Percentiles rank a stretch among this genome's conserved stretches.
phyloP scores from a whole-genome alignment of 176 grass and related monocot species.

The Carex cristatella region DNA sequence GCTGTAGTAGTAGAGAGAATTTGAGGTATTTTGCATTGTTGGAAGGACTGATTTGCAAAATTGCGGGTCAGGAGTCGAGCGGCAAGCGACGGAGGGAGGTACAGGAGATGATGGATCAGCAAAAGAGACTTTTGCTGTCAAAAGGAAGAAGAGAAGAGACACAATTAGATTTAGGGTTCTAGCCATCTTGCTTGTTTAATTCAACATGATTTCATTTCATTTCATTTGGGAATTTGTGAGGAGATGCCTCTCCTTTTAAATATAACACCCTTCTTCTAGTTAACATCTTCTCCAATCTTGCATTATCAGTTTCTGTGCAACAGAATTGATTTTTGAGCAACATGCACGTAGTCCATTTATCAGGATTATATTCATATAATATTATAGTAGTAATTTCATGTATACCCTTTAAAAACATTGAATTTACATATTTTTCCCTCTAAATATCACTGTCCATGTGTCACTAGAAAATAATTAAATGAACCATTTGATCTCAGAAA shows the following conservation, averaged over 20 bases:
- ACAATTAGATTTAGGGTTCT: neutral
- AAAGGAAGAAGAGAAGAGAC: slow-evolving; percentile 14
- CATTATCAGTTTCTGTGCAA: too few relatives aligned
- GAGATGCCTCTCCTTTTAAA: neutral
- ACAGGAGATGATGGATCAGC: slow-evolving; percentile 40
- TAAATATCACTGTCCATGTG: too few relatives aligned
- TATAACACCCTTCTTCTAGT: neutral
- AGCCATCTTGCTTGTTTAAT: neutral
- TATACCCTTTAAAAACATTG: too few relatives aligned
- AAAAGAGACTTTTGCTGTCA: neutral
- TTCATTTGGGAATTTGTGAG: too few relatives aligned
- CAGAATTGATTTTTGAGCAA: too few relatives aligned
- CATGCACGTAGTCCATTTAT: too few relatives aligned
- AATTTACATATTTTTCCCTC: too few relatives aligned
- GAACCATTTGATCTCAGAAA: too few relatives aligned
- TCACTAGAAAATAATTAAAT: too few relatives aligned
- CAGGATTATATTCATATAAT: too few relatives aligned
- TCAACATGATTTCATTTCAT: neutral
- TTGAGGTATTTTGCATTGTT: slow-evolving; percentile 19
- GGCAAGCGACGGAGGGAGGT: slow-evolving; percentile 44
- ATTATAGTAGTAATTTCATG: too few relatives aligned
- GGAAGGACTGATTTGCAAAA: slow-evolving; percentile 67
- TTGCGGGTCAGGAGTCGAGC: slow-evolving; percentile 43
- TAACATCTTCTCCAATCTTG: neutral
- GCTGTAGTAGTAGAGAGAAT: slow-evolving; percentile 60